phyloP scores from a whole-genome alignment of 2,329 filamentous ascomycete species.

The Phoma sp. region DNA sequence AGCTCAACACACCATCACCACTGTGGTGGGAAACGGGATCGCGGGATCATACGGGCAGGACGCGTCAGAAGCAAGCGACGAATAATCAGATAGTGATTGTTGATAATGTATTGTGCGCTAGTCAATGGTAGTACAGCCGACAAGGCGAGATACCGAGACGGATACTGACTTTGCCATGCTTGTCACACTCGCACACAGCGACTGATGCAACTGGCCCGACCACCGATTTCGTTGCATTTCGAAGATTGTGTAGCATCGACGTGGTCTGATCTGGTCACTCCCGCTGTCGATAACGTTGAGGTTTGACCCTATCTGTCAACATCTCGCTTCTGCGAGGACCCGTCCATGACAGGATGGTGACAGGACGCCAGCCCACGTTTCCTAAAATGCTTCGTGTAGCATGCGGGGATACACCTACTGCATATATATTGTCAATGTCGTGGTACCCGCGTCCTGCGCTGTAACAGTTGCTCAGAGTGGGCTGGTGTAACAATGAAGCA shows the following conservation, averaged over 20 bases:
- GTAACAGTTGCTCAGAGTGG: conserved; percentile 41
- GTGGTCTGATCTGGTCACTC: conserved; percentile 39
- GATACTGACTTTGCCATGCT: conserved; percentile 40
- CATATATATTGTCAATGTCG: conserved; percentile 29
- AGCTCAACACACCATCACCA: conserved; percentile 14
- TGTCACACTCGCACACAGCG: conserved; percentile 35
- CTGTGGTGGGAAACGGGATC: conserved; percentile 33
- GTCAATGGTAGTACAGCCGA: conserved; percentile 30
- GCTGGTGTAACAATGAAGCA: conserved; percentile 33
- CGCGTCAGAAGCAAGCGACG: conserved; percentile 28
- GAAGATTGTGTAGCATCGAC: conserved; percentile 26
- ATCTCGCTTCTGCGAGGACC: conserved; percentile 36
- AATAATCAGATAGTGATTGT: conserved; percentile 27
- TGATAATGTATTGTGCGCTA: conserved; percentile 33
- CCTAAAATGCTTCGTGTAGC: conserved; percentile 21
- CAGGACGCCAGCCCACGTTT: conserved; percentile 43
- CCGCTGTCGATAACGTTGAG: conserved; percentile 39
- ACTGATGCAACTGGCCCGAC: conserved; percentile 3
- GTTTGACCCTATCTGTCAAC: conserved; percentile 39
- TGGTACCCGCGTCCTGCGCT: conserved; percentile 42
- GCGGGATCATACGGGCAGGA: conserved; percentile 41
- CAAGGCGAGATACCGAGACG: conserved; percentile 32
- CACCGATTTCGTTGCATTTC: conserved; percentile 19
- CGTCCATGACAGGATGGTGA: conserved; percentile 23
- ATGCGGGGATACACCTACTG: conserved; percentile 29